phyloP scores from a whole-genome alignment of 2,329 filamentous ascomycete genomes.

The Epicoccum sorghinum region DNA sequence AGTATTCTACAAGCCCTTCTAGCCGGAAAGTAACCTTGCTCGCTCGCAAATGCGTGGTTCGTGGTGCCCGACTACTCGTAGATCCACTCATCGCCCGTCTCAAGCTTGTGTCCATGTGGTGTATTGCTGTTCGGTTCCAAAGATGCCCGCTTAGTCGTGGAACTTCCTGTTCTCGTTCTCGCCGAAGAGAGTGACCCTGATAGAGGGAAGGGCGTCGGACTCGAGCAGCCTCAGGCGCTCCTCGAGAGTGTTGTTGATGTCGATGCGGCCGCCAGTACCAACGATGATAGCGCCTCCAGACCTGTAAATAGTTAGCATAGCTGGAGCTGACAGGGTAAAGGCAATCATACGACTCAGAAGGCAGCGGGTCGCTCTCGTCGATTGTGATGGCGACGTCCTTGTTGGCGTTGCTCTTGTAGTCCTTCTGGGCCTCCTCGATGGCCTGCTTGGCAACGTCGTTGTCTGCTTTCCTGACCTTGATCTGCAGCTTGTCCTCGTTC shows the following conservation, averaged over 20 bases:
- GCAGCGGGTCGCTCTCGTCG: conserved; percentile 78
- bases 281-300: conserved; percentile 82
- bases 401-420: conserved; percentile 81
- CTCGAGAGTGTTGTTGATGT: conserved; percentile 98
- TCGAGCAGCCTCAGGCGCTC: conserved; percentile 86
- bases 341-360: conserved; percentile 77
- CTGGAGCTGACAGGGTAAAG: too few relatives aligned
- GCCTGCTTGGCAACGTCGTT: conserved; percentile 77
- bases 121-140: not conserved
- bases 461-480: conserved; percentile 82
- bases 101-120: conserved; percentile 7
- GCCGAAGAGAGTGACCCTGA: conserved; percentile 87
- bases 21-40: not conserved
- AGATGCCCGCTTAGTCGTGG: conserved; percentile 70
- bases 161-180: conserved; percentile 96
- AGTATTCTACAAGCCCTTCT: conserved; percentile 18
- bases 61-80: not conserved
- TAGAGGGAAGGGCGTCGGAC: conserved; percentile 80
- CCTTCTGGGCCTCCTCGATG: conserved; percentile 74
- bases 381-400: conserved; percentile 73
- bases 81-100: not conserved
- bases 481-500: conserved; percentile 75
- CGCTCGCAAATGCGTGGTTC: not conserved
- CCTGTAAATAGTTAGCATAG: conserved; percentile 56
- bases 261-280: conserved; percentile 88